Evolutionary conservation across 2,329 filamentous ascomycete species (phyloP), one percentile per base, ranked within the genome.

Genomic region (Dothiorella sarmentorum): DNA sequence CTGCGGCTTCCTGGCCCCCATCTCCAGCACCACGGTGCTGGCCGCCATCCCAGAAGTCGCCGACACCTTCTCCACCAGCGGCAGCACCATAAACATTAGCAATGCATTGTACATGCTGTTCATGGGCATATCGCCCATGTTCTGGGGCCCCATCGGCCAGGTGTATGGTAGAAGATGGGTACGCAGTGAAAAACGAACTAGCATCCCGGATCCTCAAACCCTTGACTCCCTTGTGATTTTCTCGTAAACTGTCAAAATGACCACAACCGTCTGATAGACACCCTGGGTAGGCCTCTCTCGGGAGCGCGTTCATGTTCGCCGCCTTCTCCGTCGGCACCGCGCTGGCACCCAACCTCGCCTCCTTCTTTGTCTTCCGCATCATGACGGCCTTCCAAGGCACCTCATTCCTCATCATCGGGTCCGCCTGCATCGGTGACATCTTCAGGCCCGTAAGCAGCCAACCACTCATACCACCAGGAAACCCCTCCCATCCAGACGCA

Each of bases 311-410:
- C 0, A 75, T 89, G 1, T 90, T 92, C 72, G 83, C 86, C 52
- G 77, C 77, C 1, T 87, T 88, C 65, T 89, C 84, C n/a, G 77
- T 90, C 27, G 89, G 85, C 26, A 89, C 88, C 0, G 87, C 89
- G 0, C 71, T 91, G 11, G 81, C 89, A 3, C 88, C 88, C 0
- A 88, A 90, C 63, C 75, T 93, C 18, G 81, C 81, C 1, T 76
- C 83, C 0, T 93, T 90, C 70, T 90, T 89, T 68, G 78, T 90
- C 52, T 90, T 92, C 67, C 83, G 89, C 6, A 83, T 89, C 45
- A 75, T 90, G 26, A 89, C 87, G 0, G 89, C 88, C 0, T 88
- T 91, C 65, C 85, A 89, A 72, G 88, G 88, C 13, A 91, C 88
- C 0, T 83, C 85, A 0, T 90, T 92, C 63, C 77, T 92, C 11